Evolutionary conservation across 176 grass and related monocot genomes (phyloP).

Genomic region (Rhynchospora breviuscula): DNA sequence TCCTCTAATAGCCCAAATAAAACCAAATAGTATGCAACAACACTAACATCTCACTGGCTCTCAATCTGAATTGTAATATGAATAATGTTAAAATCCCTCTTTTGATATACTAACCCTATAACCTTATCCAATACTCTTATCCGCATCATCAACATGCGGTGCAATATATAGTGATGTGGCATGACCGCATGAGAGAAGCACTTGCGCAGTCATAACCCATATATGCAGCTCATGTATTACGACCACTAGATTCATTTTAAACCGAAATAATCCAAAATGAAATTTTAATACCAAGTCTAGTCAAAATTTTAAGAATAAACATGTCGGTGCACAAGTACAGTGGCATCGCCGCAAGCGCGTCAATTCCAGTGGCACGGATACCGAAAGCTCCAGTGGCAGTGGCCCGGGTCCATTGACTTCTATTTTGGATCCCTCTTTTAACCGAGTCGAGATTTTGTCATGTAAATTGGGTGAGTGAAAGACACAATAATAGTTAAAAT

Average conservation of each 20-base stretch:
- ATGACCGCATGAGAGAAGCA: slow-evolving; percentile 88
- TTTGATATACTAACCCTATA: slow-evolving; percentile 83
- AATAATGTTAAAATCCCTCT: slow-evolving; percentile 91
- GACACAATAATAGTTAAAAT: too few relatives aligned
- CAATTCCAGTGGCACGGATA: too few relatives aligned
- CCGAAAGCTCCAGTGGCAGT: too few relatives aligned
- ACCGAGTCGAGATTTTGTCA: too few relatives aligned
- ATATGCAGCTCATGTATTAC: slow-evolving; percentile 91
- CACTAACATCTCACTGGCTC: slow-evolving; percentile 38
- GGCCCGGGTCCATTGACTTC: too few relatives aligned
- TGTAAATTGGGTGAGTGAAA: too few relatives aligned
- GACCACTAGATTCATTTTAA: slow-evolving; percentile 77
- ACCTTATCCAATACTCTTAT: slow-evolving; percentile 75
- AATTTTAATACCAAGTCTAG: too few relatives aligned
- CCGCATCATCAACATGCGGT: slow-evolving; percentile 52
- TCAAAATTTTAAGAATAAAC: too few relatives aligned
- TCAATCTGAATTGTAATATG: slow-evolving; percentile 98
- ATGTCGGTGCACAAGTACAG: too few relatives aligned
- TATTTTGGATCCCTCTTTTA: too few relatives aligned
- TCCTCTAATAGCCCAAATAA: neutral
- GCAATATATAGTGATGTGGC: slow-evolving; percentile 85
- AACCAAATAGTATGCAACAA: neutral
- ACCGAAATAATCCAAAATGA: too few relatives aligned
- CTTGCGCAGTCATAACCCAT: slow-evolving; percentile 96
- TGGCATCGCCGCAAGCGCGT: too few relatives aligned